Evolutionary conservation across 2,329 filamentous ascomycete genomes (phyloP), one percentile per base, ranked within the genome.

Genomic region (Atkinsonella hypoxylon): DNA sequence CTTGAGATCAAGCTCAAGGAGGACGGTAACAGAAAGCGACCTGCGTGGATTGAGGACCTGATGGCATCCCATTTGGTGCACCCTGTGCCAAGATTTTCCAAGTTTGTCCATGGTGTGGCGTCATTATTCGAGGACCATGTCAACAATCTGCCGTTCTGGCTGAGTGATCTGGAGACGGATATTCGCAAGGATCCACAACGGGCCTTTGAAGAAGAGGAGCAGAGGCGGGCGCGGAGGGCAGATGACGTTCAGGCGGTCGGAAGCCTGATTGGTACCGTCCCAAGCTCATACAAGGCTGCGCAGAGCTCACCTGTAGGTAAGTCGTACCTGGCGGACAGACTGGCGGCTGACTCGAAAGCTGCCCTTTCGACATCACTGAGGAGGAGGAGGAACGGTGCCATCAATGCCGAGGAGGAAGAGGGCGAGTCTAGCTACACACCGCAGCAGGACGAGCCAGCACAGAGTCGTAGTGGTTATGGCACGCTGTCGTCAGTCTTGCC

Each of bases 131-230:
- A 97, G 61, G 89, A 98, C 67, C 82, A 95, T 62, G 90, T 98
- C 66, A 97, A 97, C 70, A 90, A 82, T 55, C 82, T 97, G 61
- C 93, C 93, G 13, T 96, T 97, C 72, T 98, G 93, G 93, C 78
- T 97, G 34, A 85, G 85, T 60, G 87, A 95, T 55, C 76, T 97
- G 42, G 91, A 96, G 63, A 87, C 81, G 32, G 93, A 98, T 63
- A 98, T 98, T 62, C 84, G 91, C 58, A 89, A 87, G 64, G 90
- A 97, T 63, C 93, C 93, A 0, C 87, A 93, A 64, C 78, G 80
- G 55, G 91, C 91, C 0, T 96, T 95, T 63, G 86, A 94, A 56
- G 85, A 93, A 60, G 90, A 97, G 65, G 89, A 95, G 65, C 83
- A 91, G 65, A 81, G 85, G 52, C 83, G 85, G 53, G 85, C 85